These are phyloP conservation scores for Saksenaea oblongispora DNA, from an alignment of 371 early-diverging fungal genomes.

Conservation along the genomic window DNA sequence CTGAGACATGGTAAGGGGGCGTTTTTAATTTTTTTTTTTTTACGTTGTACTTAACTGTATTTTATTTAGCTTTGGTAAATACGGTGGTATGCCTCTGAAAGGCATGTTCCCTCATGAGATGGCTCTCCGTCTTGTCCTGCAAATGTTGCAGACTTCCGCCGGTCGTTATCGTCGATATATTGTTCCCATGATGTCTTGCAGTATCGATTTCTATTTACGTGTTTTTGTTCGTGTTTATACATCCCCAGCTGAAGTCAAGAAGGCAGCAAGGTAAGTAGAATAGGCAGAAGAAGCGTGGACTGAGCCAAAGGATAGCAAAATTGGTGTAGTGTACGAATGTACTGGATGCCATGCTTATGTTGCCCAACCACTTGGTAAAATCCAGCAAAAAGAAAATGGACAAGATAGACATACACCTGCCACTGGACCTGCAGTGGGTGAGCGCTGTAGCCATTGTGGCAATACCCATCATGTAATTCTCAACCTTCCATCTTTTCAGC, in stretches of 20 bases:
- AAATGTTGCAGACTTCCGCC: constrained; percentile 85
- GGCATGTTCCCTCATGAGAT: constrained; percentile 84
- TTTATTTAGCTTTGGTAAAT: constrained; percentile 84
- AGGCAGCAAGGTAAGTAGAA: constrained; percentile 64
- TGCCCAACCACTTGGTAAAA: constrained; percentile 71
- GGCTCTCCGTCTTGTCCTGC: constrained; percentile 90
- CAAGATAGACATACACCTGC: constrained; percentile 61
- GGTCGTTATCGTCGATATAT: constrained; percentile 88
- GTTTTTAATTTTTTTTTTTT: neutral
- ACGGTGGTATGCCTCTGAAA: constrained; percentile 91
- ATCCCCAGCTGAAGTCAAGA: constrained; percentile 77
- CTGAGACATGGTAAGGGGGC: constrained; percentile 79
- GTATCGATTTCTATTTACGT: constrained; percentile 99
- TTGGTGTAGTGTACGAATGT: constrained; percentile 84
- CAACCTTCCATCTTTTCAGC: neutral
- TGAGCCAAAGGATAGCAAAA: constrained; percentile 52
- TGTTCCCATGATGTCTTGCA: constrained; percentile 90
- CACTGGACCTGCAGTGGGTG: constrained; percentile 65
- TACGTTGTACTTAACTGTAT: neutral
- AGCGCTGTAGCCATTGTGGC: constrained; percentile 75
- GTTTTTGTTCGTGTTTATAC: constrained; percentile 96
- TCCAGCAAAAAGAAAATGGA: constrained; percentile 51
- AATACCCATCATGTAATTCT: constrained; percentile 62
- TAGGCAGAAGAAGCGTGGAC: neutral
- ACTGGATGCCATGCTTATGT: constrained; percentile 78